Evolutionary conservation across 164 flowering plant species (phyloP).

Genomic region (Euptelea pleiosperma): DNA sequence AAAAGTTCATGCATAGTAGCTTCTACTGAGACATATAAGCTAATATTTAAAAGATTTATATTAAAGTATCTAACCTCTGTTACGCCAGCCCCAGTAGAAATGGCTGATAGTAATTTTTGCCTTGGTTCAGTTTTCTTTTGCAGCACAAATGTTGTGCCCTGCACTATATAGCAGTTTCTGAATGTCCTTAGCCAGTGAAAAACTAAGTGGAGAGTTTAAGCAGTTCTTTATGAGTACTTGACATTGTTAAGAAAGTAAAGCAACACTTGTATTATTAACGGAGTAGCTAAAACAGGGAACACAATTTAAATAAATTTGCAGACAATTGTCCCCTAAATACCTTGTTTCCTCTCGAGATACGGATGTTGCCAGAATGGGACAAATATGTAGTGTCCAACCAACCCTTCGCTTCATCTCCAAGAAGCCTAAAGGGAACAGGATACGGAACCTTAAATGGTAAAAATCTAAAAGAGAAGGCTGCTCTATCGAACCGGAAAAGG

Average conservation of each 20-base stretch:
- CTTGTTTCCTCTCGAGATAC: constrained; percentile 95
- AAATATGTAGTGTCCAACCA: constrained; percentile 95
- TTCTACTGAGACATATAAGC: too few relatives aligned
- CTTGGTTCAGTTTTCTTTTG: constrained; percentile 84
- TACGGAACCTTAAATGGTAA: constrained; percentile 96
- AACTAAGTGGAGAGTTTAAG: neutral
- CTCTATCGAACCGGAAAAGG: constrained; percentile 80
- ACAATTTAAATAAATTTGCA: neutral
- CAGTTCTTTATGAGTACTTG: neutral
- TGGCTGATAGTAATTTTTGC: constrained; percentile 68
- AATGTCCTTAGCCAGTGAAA: constrained; percentile 23
- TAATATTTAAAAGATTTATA: neutral
- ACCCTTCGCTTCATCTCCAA: constrained; percentile 98
- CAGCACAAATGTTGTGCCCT: constrained; percentile 97
- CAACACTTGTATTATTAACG: neutral
- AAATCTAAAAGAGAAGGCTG: constrained; percentile 91
- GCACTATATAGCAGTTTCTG: constrained; percentile 59
- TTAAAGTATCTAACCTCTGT: constrained; percentile 44
- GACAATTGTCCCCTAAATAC: constrained; percentile 30
- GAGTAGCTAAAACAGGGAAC: neutral
- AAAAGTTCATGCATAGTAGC: too few relatives aligned
- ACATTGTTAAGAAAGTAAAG: neutral
- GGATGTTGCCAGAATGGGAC: constrained; percentile 78
- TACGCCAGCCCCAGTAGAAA: constrained; percentile 52
- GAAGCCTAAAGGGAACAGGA: constrained; percentile 94